Evolutionary conservation across 495 filamentous ascomycete genomes (phyloP).

Genomic region (Podospora bellae-mahoneyi): DNA sequence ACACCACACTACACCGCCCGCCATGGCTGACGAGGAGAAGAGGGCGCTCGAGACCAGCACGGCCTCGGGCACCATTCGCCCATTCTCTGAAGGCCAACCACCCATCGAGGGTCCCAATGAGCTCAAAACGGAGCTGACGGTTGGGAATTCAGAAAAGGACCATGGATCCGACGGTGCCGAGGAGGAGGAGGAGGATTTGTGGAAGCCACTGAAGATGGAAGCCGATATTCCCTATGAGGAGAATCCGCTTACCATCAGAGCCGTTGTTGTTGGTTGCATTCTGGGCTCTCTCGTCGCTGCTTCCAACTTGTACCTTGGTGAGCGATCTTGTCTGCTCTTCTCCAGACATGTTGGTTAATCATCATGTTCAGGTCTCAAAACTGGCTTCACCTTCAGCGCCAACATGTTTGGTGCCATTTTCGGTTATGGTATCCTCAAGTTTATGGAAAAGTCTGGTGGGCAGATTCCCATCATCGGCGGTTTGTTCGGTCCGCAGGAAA

Average conservation of each 20-base stretch:
- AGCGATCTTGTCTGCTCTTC: conserved; percentile 16
- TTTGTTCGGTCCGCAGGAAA: conserved; percentile 62
- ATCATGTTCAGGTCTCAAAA: conserved; percentile 52
- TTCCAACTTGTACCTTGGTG: conserved; percentile 62
- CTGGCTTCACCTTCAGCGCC: conserved; percentile 61
- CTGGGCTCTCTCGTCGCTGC: conserved; percentile 61
- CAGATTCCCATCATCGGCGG: conserved; percentile 58
- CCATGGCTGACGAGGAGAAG: conserved; percentile 32
- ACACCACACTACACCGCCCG: background rate
- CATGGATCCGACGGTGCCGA: conserved; percentile 16
- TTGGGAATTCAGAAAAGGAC: conserved; percentile 21
- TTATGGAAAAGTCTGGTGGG: conserved; percentile 41
- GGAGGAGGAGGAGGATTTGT: conserved; percentile 40
- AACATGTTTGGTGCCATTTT: conserved; percentile 61
- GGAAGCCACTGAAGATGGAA: conserved; percentile 47
- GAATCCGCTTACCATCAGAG: conserved; percentile 56
- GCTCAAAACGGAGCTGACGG: conserved; percentile 22
- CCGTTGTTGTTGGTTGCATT: conserved; percentile 53
- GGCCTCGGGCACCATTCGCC: conserved; percentile 22
- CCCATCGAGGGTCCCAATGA: conserved; percentile 23
- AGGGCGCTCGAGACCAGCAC: conserved; percentile 15
- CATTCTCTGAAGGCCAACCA: conserved; percentile 30
- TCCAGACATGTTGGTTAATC: conserved; percentile 24
- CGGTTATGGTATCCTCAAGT: conserved; percentile 63
- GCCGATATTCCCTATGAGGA: conserved; percentile 41